Conservation (phyloP, 768 basidiomycete species). For the Suillus tomentosus region DNA sequence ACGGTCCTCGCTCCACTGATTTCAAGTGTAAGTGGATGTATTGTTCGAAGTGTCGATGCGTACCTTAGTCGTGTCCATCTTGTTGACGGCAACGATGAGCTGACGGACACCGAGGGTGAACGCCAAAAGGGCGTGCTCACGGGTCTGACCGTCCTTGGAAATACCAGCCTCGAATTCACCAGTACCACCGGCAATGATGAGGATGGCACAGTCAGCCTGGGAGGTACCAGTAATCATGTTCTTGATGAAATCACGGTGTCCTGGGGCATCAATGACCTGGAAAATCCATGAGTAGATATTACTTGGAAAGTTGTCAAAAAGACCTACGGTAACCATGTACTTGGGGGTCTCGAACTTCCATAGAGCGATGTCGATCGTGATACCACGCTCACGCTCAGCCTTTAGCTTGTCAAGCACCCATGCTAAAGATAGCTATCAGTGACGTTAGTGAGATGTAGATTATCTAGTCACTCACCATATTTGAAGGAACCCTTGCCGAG, state of each 20-base stretch:
- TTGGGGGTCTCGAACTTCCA: conserved; percentile 99
- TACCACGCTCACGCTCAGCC: conserved; percentile 99
- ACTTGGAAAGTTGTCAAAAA: neutral
- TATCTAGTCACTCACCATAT: conserved; percentile 65
- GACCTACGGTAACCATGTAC: conserved; percentile 85
- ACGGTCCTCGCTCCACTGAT: conserved; percentile 96
- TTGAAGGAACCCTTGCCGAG: conserved; percentile 99
- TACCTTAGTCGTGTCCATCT: conserved; percentile 99
- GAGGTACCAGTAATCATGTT: conserved; percentile 99
- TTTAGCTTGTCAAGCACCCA: conserved; percentile 99
- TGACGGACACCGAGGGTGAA: conserved; percentile 99
- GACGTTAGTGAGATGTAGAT: conserved; percentile 19
- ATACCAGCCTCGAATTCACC: conserved; percentile 99
- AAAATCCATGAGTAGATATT: conserved; percentile 15
- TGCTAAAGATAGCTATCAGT: conserved; percentile 53
- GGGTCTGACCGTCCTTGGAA: conserved; percentile 99
- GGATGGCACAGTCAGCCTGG: conserved; percentile 99
- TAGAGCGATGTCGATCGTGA: conserved; percentile 99
- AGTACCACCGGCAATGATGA: conserved; percentile 98
- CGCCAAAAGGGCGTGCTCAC: conserved; percentile 99
- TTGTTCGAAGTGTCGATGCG: neutral
- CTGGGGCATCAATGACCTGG: conserved; percentile 98
- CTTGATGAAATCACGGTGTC: conserved; percentile 99
- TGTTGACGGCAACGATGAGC: conserved; percentile 99
- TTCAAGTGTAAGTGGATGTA: conserved; percentile 12